Evolutionary conservation across 352 stramenopile genomes (phyloP).

Genomic region (Blastocystis hominis): DNA sequence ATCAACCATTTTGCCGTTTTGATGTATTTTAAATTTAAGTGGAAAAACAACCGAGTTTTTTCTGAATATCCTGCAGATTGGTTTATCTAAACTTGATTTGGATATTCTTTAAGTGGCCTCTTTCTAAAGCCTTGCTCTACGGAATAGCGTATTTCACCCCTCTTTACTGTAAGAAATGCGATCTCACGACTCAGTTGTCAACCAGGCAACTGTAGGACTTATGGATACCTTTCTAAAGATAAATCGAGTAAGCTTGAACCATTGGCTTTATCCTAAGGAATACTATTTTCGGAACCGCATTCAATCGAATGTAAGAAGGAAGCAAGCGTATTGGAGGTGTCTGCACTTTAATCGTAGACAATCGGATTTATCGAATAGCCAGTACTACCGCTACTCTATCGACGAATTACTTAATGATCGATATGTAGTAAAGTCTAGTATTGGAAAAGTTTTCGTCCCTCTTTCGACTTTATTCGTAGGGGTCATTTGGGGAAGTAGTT

Average conservation of each 20-base stretch:
- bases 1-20: neutral
- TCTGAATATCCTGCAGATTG: neutral
- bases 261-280: neutral
- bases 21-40: neutral
- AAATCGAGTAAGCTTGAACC: neutral
- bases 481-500: conserved; percentile 75
- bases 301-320: conserved; percentile 41
- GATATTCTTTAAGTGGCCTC: neutral
- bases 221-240: conserved; percentile 47
- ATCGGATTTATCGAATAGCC: neutral
- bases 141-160: neutral
- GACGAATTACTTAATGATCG: conserved; percentile 14
- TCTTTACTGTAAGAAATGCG: neutral
- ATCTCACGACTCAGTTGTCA: neutral
- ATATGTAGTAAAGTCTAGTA: conserved; percentile 42
- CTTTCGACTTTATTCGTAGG: conserved; percentile 59
- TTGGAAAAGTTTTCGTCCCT: conserved; percentile 9
- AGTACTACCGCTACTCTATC: conserved; percentile 13
- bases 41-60: neutral
- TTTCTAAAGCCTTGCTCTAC: neutral
- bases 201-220: neutral
- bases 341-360: neutral
- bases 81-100: neutral
- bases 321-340: neutral
- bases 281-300: conserved; percentile 48